These are phyloP conservation scores for Coemansia sp. DNA, from an alignment of 192 early-diverging fungal genomes.

Conservation along the genomic window DNA sequence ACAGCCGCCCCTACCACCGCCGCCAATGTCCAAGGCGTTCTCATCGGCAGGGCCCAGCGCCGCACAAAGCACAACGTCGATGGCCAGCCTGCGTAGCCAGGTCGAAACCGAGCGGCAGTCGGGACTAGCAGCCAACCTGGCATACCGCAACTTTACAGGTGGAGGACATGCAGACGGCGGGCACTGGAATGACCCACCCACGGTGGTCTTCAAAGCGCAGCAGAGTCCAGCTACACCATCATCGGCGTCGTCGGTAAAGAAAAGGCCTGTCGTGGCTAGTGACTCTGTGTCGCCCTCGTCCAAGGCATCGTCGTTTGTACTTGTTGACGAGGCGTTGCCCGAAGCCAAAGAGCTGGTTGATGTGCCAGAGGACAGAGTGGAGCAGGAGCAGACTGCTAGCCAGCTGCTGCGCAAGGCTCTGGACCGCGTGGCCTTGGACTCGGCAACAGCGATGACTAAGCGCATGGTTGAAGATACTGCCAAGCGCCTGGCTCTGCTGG, in stretches of 20 bases:
- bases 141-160: constrained; percentile 52
- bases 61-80: constrained; percentile 18
- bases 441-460: constrained; percentile 10
- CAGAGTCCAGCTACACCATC: neutral
- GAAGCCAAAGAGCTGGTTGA: constrained; percentile 7
- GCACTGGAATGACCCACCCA: constrained; percentile 60
- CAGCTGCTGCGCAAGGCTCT: constrained; percentile 8
- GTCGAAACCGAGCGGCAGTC: constrained; percentile 24
- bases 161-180: constrained; percentile 46
- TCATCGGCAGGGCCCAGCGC: neutral
- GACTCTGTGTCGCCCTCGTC: constrained; percentile 6
- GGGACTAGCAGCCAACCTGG: constrained; percentile 16
- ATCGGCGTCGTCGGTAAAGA: neutral
- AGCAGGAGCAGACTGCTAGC: constrained; percentile 8
- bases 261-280: neutral
- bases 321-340: constrained; percentile 22
- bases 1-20: constrained; percentile 13
- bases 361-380: constrained; percentile 18
- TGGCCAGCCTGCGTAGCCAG: constrained; percentile 30
- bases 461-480: constrained; percentile 40
- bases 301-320: constrained; percentile 28
- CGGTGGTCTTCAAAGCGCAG: constrained; percentile 40
- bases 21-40: constrained; percentile 4
- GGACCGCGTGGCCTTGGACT: constrained; percentile 1
- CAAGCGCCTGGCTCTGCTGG: constrained; percentile 27